Conservation (phyloP, 83 land plant genomes). For the Diphasiastrum complanatum region DNA sequence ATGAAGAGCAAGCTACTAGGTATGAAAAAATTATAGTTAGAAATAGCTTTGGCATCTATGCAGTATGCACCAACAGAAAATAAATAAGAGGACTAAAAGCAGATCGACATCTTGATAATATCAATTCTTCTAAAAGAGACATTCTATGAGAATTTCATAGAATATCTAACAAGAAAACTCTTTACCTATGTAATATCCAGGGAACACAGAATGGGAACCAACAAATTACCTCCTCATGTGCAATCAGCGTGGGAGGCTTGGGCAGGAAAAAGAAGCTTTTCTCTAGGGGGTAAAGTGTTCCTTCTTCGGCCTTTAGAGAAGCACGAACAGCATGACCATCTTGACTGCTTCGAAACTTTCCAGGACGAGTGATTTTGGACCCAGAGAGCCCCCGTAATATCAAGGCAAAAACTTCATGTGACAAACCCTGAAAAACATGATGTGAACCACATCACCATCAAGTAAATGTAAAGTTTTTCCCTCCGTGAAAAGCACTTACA, state of each 20-base stretch:
- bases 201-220: neutral
- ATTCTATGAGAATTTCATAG: neutral
- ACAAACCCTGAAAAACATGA: conserved; percentile 47
- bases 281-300: conserved; percentile 75
- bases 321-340: conserved; percentile 82
- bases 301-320: conserved; percentile 88
- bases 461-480: neutral
- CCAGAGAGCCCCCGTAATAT: conserved; percentile 70
- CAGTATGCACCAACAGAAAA: too few relatives aligned
- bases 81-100: too few relatives aligned
- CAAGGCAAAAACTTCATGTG: conserved; percentile 60
- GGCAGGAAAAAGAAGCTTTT: conserved; percentile 88
- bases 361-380: conserved; percentile 70
- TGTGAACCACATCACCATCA: neutral
- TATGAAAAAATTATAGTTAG: too few relatives aligned
- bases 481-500: neutral
- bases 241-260: conserved; percentile 82
- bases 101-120: too few relatives aligned
- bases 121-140: too few relatives aligned
- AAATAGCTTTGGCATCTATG: too few relatives aligned
- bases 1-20: too few relatives aligned
- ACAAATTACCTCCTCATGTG: conserved; percentile 72
- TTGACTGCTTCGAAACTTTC: conserved; percentile 73
- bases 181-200: neutral
- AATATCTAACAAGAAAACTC: neutral